Evolutionary conservation across 2,329 filamentous ascomycete species (phyloP).

Genomic region (Coniella vitis): DNA sequence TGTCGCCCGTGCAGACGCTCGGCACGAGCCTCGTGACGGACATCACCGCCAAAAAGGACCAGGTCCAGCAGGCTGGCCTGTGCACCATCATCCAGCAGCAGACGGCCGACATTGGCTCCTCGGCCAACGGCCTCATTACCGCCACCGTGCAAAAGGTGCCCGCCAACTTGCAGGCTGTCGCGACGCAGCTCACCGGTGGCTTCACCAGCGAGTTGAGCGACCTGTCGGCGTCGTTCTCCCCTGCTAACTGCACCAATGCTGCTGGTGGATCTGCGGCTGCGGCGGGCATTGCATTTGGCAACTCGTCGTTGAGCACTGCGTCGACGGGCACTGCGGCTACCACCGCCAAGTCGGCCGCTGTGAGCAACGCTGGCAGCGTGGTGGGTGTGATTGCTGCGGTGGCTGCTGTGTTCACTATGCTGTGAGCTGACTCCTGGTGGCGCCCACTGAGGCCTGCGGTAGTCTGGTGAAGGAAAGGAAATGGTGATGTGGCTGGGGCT

Average conservation of each 20-base stretch:
- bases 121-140: constrained; percentile 24
- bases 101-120: constrained; percentile 20
- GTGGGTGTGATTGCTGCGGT: constrained; percentile 7
- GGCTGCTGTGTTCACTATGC: constrained; percentile 8
- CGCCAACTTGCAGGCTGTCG: constrained; percentile 22
- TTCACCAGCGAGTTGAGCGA: constrained; percentile 21
- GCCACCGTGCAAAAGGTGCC: constrained; percentile 26
- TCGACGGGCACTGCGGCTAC: not conserved
- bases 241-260: constrained; percentile 25
- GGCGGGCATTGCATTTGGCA: constrained; percentile 7
- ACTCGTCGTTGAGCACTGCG: constrained; percentile 1
- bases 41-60: constrained; percentile 23
- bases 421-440: constrained; percentile 1
- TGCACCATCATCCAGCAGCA: constrained; percentile 23
- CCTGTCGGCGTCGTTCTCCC: constrained; percentile 21
- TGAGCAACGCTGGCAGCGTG: constrained; percentile 1
- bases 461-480: not conserved
- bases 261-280: constrained; percentile 3
- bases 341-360: constrained; percentile 1
- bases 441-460: too few relatives aligned
- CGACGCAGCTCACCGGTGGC: constrained; percentile 20
- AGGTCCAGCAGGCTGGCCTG: constrained; percentile 23
- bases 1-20: constrained; percentile 21
- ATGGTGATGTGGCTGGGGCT: not conserved
- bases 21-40: constrained; percentile 20